phyloP scores from a whole-genome alignment of 805 yeast genomes.

The Wickerhamiella azymoides region DNA sequence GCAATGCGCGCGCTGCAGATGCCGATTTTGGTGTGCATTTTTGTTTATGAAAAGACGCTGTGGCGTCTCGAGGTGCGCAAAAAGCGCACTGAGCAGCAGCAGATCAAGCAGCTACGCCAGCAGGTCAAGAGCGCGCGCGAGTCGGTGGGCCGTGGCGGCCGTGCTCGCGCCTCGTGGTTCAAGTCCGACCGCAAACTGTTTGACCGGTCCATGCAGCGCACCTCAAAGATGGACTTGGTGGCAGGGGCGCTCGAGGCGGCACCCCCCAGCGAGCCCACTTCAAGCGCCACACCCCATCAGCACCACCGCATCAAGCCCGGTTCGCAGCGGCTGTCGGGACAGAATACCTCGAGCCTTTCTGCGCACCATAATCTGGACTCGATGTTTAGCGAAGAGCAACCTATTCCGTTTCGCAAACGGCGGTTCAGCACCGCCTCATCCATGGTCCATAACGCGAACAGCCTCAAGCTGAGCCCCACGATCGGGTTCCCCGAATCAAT shows the following conservation, averaged over 20 bases:
- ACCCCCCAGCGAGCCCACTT: slow-evolving; percentile 1
- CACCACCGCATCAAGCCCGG: not conserved
- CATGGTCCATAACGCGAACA: not conserved
- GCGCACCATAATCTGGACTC: not conserved
- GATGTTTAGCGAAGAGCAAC: not conserved
- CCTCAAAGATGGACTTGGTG: slow-evolving; percentile 9
- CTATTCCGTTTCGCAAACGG: not conserved
- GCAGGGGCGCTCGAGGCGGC: slow-evolving; percentile 8
- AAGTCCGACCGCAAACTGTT: not conserved
- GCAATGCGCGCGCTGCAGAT: slow-evolving; percentile 28
- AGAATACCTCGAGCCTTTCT: no score
- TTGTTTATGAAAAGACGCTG: slow-evolving; percentile 21
- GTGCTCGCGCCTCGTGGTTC: not conserved
- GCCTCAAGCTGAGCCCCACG: slow-evolving; percentile 5
- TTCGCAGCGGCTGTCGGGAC: not conserved
- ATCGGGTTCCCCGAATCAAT: not conserved
- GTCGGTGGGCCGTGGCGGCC: not conserved
- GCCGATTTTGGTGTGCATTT: slow-evolving; percentile 25
- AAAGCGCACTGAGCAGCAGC: slow-evolving; percentile 11
- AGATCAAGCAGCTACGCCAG: slow-evolving; percentile 13
- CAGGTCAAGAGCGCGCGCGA: slow-evolving; percentile 12
- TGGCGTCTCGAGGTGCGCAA: slow-evolving; percentile 13
- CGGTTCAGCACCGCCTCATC: slow-evolving; percentile 6
- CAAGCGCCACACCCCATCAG: not conserved
- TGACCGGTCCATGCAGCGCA: slow-evolving; percentile 7